phyloP scores from a whole-genome alignment of 805 yeast species.

The Spathaspora boniae region DNA sequence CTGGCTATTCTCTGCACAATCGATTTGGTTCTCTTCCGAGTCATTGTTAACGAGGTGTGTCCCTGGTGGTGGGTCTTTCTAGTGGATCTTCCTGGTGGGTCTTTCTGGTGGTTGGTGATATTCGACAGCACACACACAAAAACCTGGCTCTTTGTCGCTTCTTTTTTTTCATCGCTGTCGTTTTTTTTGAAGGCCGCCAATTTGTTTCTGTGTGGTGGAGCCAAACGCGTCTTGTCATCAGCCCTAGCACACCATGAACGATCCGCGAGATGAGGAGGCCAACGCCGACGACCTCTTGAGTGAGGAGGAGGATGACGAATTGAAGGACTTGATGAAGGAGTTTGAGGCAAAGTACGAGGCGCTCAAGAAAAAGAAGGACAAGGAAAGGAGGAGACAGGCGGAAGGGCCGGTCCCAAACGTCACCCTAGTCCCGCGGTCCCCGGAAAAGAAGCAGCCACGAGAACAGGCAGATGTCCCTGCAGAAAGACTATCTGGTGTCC shows the following conservation, averaged over 20 bases:
- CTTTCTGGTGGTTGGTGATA: not conserved
- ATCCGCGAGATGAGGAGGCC: constrained; percentile 26
- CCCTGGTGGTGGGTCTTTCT: not conserved
- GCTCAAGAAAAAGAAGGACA: constrained; percentile 8
- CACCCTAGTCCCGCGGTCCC: constrained; percentile 13
- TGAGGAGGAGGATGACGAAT: constrained; percentile 36
- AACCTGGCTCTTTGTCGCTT: not conserved
- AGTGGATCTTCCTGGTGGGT: not conserved
- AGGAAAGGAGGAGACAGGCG: constrained; percentile 1
- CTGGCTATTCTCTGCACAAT: constrained; percentile 61
- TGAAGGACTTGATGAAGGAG: constrained; percentile 36
- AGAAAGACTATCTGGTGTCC: constrained; percentile 4
- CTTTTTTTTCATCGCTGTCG: not conserved
- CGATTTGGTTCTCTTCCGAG: constrained; percentile 55
- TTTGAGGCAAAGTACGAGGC: constrained; percentile 19
- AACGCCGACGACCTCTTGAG: constrained; percentile 31
- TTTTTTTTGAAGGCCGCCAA: not conserved
- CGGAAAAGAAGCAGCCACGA: constrained; percentile 6
- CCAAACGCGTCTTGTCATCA: not conserved
- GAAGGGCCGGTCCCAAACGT: not conserved
- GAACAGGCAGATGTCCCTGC: too few relatives aligned
- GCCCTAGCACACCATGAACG: constrained; percentile 18
- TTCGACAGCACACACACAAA: not conserved
- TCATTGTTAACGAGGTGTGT: constrained; percentile 17
- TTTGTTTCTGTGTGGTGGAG: not conserved